Evolutionary conservation across 257 asterid genomes (phyloP).

Genomic region (Phtheirospermum japonicum): DNA sequence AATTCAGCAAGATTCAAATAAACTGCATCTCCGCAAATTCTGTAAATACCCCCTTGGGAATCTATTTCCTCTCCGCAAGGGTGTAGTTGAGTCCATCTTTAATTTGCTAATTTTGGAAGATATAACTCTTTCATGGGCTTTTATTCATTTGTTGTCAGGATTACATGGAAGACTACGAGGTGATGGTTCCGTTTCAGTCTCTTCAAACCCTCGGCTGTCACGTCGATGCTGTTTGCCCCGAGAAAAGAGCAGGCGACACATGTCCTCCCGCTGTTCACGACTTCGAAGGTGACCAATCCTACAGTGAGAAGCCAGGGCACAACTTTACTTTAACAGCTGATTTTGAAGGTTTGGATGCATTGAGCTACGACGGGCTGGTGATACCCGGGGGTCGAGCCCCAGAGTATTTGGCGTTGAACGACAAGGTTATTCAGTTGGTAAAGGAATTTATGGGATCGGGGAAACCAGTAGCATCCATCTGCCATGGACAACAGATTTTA

Average conservation of each 20-base stretch:
- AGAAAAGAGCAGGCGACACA: conserved; percentile 59
- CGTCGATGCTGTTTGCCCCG: conserved; percentile 90
- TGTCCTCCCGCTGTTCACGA: conserved; percentile 93
- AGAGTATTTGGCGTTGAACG: conserved; percentile 83
- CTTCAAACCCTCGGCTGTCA: conserved; percentile 88
- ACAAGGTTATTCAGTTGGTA: conserved; percentile 56
- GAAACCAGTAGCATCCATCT: conserved; percentile 91
- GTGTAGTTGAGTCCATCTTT: conserved; percentile 11
- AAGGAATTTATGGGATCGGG: conserved; percentile 72
- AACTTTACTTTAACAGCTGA: conserved; percentile 67
- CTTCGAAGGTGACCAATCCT: conserved; percentile 98
- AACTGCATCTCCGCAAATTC: background rate
- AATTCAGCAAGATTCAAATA: background rate
- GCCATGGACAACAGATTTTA: conserved; percentile 97
- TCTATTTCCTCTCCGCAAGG: background rate
- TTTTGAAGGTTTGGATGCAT: conserved; percentile 55
- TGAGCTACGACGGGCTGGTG: conserved; percentile 83
- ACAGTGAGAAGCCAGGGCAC: conserved; percentile 96
- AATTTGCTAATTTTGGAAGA: conserved; percentile 5
- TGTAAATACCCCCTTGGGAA: background rate
- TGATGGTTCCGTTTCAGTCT: conserved; percentile 86
- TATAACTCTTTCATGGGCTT: conserved; percentile 3
- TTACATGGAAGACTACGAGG: conserved; percentile 97
- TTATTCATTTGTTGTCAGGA: conserved; percentile 47
- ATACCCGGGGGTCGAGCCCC: conserved; percentile 99